Percentiles rank a stretch among this genome's conserved stretches.
Evolutionary conservation across 2,329 filamentous ascomycete genomes (phyloP).

Genomic region (Exophiala aquamarina): DNA sequence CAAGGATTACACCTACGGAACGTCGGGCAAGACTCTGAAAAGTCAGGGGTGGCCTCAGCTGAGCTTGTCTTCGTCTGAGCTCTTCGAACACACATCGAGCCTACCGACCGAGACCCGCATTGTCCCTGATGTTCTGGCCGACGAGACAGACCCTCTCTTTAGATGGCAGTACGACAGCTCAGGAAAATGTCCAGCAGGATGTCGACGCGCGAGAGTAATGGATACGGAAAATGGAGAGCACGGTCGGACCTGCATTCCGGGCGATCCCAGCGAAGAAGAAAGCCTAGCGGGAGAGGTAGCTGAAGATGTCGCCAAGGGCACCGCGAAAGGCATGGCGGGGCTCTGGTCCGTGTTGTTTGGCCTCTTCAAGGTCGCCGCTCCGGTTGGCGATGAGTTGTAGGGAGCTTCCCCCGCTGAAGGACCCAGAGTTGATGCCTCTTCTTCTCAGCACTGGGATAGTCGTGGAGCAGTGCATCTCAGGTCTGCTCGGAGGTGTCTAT

Average conservation of each 20-base stretch:
- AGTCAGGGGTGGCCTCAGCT: conserved; percentile 55
- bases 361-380: conserved; percentile 1
- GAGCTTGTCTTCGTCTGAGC: conserved; percentile 44
- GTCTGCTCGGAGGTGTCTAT: too few species aligned
- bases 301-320: not conserved
- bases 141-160: conserved; percentile 57
- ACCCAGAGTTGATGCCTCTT: too few species aligned
- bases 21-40: conserved; percentile 48
- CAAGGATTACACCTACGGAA: conserved; percentile 57
- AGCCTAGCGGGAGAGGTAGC: not conserved
- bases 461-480: too few species aligned
- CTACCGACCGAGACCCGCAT: conserved; percentile 42
- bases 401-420: too few species aligned
- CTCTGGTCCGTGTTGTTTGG: not conserved
- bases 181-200: conserved; percentile 11
- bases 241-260: not conserved
- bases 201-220: not conserved
- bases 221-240: not conserved
- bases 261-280: not conserved
- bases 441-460: too few species aligned
- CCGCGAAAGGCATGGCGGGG: not conserved
- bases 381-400: not conserved
- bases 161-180: conserved; percentile 52
- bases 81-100: conserved; percentile 39
- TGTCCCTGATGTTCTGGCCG: conserved; percentile 47